Evolutionary conservation across 495 filamentous ascomycete genomes (phyloP), one percentile per base, ranked within the genome.

Genomic region (Aspergillus cavernicola): DNA sequence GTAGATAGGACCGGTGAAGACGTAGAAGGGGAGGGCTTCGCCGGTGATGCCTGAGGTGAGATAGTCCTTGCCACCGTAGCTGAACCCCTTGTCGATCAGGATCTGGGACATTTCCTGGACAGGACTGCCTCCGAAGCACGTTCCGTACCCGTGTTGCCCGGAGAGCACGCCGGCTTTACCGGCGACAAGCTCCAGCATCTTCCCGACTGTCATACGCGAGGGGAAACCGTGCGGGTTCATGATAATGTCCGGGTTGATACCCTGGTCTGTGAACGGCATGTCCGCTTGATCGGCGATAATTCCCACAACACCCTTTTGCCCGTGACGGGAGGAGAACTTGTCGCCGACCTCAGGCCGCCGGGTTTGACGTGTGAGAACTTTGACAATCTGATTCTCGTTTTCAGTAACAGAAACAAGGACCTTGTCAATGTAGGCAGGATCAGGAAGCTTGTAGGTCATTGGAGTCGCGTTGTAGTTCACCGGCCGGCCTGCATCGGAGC

Each of bases 161-260:
- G 82, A 76, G 16, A 97, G 66, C 2, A 97, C 85, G 20, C 91
- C 88, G 3, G 95, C 92, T 70, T 99, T 99, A 41, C 95, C 95
- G 1, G 92, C 87, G 11, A 99, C 78, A 37, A 96, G 85, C 68
- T 99, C 93, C 45, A 99, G 79, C 78, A 99, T 89, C 68, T 99
- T 97, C 9, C 95, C 93, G 58, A 99, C 95, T 41, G 93, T 99
- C 93, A 99, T 99, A 66, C 93, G 93, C 10, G 92, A 97, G 7
- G 93, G 93, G 79, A 99, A 97, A 82, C 95, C 93, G 71, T 99
- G 93, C 1, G 93, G 93, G 74, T 99, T 99, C 95, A 99, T 99
- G 83, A 99, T 99, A 63, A 99, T 93, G 67, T 99, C 93, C 0
- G 93, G 93, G 33, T 81, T 82, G 56, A 99, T 85, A 4, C 93